Base-by-base conservation (phyloP, 2,329 filamentous ascomycete genomes). In the Domatiomyces globalis region DNA sequence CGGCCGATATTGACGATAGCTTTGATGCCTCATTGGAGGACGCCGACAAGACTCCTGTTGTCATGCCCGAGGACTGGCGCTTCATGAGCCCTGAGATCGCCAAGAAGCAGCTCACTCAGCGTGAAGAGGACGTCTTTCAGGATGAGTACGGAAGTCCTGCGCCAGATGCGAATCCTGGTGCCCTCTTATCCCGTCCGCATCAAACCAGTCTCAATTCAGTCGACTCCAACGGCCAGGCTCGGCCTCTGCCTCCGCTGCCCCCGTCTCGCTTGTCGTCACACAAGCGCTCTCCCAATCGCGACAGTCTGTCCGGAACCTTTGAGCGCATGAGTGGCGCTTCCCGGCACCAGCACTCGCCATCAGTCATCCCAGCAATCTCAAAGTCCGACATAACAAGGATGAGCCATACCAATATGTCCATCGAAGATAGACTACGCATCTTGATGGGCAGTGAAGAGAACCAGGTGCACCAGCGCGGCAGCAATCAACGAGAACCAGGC, bases 1-100 rank as follows among this genome's bases (percentile, higher is more conserved):
- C 76, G 4, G 71, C 79, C 25, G 76, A 79, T 50, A 76, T 78
- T 44, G 86, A 90, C 43, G 90, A 95, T 63, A 95, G 90, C 70
- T 96, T 96, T 60, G 90, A 96, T 67, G 90, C 87, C 12, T 94
- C 88, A 5, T 76, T 96, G 1, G 90, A 96, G 68, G 90, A 96
- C 63, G 90, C 87, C 4, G 87, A 94, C 63, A 96, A 96, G 73
- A 96, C 92, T 1, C 92, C 92, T 0, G 92, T 98, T 9, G 90
- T 98, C n/a, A 79, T 94, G 19, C 92, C 92, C 0, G 92, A 96
- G 62, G 88, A 95, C 65, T 98, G 92, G 92, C 81, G 85, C 56
- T 85, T 79, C 58, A 81, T 83, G 76, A 89, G 71, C 70, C 86
- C 70, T 65, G 81, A 74, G 61, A 79, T 67, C 19, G 77, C 73